Evolutionary conservation across 148 eudicot species (phyloP).

Genomic region (Drosera capensis): DNA sequence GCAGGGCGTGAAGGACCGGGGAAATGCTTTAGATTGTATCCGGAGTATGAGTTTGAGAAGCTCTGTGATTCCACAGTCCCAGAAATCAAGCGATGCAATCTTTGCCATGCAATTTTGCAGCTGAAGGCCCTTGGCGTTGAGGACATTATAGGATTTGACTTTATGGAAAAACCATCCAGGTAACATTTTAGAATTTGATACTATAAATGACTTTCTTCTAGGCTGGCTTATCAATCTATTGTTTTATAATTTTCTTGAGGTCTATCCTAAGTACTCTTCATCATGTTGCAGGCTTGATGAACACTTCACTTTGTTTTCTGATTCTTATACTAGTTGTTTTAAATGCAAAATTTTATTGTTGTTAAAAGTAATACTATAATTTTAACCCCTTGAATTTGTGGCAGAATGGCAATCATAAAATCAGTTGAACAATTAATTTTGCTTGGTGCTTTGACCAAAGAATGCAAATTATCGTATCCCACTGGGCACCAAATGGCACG

Average conservation of each 20-base stretch:
- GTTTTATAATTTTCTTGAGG: neutral
- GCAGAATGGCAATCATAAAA: constrained; percentile 68
- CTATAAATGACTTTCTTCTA: neutral
- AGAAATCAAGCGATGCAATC: constrained; percentile 77
- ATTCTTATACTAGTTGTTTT: too few relatives aligned
- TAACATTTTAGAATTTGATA: constrained; percentile 8
- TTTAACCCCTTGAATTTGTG: too few relatives aligned
- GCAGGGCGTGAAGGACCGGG: constrained; percentile 99
- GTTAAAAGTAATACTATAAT: too few relatives aligned
- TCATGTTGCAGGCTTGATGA: too few relatives aligned
- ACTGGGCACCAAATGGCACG: constrained; percentile 82
- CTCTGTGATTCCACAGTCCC: constrained; percentile 76
- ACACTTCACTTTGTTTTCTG: too few relatives aligned
- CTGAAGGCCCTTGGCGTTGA: constrained; percentile 90
- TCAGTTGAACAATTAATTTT: constrained; percentile 60
- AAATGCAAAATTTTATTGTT: too few relatives aligned
- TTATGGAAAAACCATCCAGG: constrained; percentile 89
- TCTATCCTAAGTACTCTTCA: too few relatives aligned
- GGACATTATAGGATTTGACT: constrained; percentile 79
- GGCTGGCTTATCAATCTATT: neutral
- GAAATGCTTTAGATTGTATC: constrained; percentile 88
- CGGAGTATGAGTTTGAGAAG: constrained; percentile 62
- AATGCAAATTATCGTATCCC: constrained; percentile 70
- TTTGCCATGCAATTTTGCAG: constrained; percentile 77
- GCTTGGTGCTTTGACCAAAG: constrained; percentile 85